Base-by-base conservation (phyloP, 2,329 filamentous ascomycete genomes). In the Cladosporium sp. region DNA sequence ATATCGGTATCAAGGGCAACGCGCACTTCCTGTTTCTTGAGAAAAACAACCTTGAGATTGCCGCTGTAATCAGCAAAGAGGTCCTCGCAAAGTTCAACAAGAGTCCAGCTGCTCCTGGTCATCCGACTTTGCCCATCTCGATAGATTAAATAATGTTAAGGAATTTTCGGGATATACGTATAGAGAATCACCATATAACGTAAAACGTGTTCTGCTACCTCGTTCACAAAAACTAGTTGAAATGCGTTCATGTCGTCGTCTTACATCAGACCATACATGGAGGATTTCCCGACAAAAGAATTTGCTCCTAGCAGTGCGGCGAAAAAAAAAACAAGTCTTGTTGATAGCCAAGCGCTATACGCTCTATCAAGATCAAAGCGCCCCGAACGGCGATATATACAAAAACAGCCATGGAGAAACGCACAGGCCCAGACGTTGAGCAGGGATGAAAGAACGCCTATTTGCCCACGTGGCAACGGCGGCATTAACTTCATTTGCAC, bases 11-110 rank as follows among this genome's bases (percentile, higher is more conserved):
- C 1, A 71, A 75, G 23, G 86, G 86, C 0, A 88, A 88, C 65
- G 85, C 83, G 0, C 85, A 86, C 69, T 79, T 87, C 66, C 78
- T 83, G 75, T 84, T 85, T 51, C 70, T 86, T 32, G 84, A 86
- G 75, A 79, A 76, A 69, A 86, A 87, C 70, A 86, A 80, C 64
- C 68, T 79, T 30, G 70, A 77, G 0, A 77, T 85, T 62, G 81
- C 56, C 26, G 56, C 56, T 18, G 56, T 23, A 23, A 58, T 58
- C 21, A 26, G 25, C n/a, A 14, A 25, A 13, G 25, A 36, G 16
- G n/a, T 46, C 21, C 56, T 58, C 16, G 23, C 25, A 16, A 58
- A 46, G 23, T 46, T 58, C 34, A 26, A 58, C 21, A 18, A 6
- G 2, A 11, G 56, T 3, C 56, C 56, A 26, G 32, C 56, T 46